Percentiles rank a stretch among this genome's conserved stretches.
Conservation (phyloP, 208 protist genomes). For the Wallacemonas collosoma region DNA sequence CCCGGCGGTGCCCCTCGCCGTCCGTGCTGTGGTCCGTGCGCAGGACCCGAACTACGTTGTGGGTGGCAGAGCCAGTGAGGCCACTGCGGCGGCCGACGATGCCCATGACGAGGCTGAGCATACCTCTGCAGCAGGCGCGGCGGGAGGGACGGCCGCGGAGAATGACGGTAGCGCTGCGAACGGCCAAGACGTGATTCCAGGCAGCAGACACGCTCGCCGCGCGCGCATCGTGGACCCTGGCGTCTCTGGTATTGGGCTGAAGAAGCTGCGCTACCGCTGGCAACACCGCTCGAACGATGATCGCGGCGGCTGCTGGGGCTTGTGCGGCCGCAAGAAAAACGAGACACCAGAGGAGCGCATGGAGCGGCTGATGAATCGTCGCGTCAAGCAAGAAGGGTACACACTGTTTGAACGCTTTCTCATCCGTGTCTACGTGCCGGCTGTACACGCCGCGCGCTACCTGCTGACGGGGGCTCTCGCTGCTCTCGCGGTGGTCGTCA, state of each 20-base stretch:
- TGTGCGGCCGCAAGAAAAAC: conserved; percentile 28
- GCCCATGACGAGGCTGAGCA: neutral
- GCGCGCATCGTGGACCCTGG: conserved; percentile 20
- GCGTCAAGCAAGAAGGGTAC: conserved; percentile 42
- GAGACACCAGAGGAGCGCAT: conserved; percentile 41
- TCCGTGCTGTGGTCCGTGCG: conserved; percentile 33
- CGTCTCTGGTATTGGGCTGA: conserved; percentile 28
- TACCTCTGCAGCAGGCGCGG: no score
- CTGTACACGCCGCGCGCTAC: conserved; percentile 23
- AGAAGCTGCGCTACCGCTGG: conserved; percentile 37
- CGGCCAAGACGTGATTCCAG: neutral
- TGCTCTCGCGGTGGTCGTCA: conserved; percentile 27
- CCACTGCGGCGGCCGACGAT: neutral
- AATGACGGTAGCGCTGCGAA: neutral
- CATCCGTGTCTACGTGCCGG: conserved; percentile 24
- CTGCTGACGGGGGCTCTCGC: conserved; percentile 26
- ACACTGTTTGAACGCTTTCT: conserved; percentile 46
- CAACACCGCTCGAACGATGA: conserved; percentile 17
- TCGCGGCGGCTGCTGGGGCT: conserved; percentile 31
- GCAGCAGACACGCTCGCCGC: neutral
- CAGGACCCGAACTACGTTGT: conserved; percentile 39
- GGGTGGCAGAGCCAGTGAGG: conserved; percentile 2
- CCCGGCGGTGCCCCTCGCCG: conserved; percentile 25
- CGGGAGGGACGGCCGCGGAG: no score
- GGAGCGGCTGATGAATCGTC: conserved; percentile 31